Evolutionary conservation across 2,329 filamentous ascomycete genomes (phyloP), one percentile per base, ranked within the genome.

Genomic region (Xylaria sp.): DNA sequence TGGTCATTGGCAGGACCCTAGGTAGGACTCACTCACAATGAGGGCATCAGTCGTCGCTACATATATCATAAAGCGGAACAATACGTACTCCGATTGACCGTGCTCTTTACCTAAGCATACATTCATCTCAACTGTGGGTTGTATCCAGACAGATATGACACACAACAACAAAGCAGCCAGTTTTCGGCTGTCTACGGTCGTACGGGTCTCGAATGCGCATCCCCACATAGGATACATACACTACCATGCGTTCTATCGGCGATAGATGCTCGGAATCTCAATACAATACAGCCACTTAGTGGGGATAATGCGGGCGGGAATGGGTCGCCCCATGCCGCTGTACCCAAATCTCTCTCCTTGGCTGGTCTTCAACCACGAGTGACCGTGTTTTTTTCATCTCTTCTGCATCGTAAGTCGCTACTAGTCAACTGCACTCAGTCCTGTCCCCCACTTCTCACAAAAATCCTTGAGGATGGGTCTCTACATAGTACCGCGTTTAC

Each of bases 401-500:
- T 38, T 51, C 53, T 53, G 40, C 40, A 38, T 62, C 48, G 52
- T 62, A 43, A 65, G 43, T 59, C 54, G 44, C 55, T 59, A 47
- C 55, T 58, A 62, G 51, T 51, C 38, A 33, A 51, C 49, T 53
- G 27, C 49, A 59, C 31, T 47, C 17, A 55, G 43, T 51, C 41
- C 31, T 38, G 4, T 41, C 38, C 60, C 54, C 58, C 59, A 47
- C 64, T 54, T n/a, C 44, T 38, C 56, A 41, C 51, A 57, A 53
- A 59, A 56, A 65, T 46, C 51, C 49, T 63, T 63, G 62, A 63
- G 41, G 49, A 63, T 23, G 62, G 52, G 52, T 60, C 41, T 53
- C 27, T 48, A 40, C 53, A 56, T 48, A 49, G 56, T 53, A 56
- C 40, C 52, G 40, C 54, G 38, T 61, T 62, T 55, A 46, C 54